phyloP scores from a whole-genome alignment of 306 rosid genomes.

The Glycine soja region DNA sequence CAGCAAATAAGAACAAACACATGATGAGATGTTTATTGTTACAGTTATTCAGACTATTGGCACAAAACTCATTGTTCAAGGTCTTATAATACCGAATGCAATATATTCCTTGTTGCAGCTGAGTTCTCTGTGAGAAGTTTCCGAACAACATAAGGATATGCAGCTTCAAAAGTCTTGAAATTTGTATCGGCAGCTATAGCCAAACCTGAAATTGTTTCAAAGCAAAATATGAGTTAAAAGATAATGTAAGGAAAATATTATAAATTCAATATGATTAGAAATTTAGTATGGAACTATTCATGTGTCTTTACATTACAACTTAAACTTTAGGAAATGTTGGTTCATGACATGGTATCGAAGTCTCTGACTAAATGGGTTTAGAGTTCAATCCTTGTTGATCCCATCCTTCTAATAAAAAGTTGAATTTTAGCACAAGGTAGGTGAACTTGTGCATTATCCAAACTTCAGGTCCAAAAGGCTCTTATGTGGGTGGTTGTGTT shows the following conservation, averaged over 20 bases:
- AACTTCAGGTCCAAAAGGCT: not conserved
- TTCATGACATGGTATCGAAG: constrained; percentile 4
- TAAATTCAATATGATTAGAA: constrained; percentile 16
- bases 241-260: constrained; percentile 21
- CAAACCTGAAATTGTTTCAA: constrained; percentile 64
- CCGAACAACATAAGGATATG: constrained; percentile 88
- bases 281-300: not conserved
- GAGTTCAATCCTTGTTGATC: not conserved
- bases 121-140: constrained; percentile 94
- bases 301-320: not conserved
- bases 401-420: not conserved
- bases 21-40: constrained; percentile 10
- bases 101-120: constrained; percentile 69
- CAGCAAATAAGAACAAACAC: constrained; percentile 9
- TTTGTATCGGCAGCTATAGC: constrained; percentile 81
- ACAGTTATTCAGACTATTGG: not conserved
- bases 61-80: constrained; percentile 32
- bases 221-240: constrained; percentile 36
- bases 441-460: constrained; percentile 3
- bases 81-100: constrained; percentile 70
- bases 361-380: not conserved
- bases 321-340: not conserved
- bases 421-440: constrained; percentile 9
- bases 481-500: not conserved
- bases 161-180: constrained; percentile 96